These are phyloP conservation scores for Beta corolliflora DNA, from an alignment of 179 eudicot genomes.

Conservation along the genomic window DNA sequence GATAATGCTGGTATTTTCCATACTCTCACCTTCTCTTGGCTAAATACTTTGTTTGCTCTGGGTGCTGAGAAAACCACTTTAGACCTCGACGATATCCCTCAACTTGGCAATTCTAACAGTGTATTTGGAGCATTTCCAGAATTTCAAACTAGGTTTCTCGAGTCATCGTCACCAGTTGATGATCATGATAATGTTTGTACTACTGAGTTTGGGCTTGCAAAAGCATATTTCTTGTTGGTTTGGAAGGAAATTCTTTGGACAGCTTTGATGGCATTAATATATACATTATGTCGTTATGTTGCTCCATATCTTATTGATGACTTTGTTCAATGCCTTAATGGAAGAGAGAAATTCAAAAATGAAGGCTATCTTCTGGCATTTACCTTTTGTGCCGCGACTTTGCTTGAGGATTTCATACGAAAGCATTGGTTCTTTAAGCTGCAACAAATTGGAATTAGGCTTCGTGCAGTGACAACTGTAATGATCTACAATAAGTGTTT, in stretches of 20 bases:
- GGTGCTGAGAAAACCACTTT: slow-evolving; percentile 43
- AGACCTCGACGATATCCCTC: slow-evolving; percentile 69
- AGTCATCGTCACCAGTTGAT: background rate
- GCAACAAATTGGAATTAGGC: slow-evolving; percentile 44
- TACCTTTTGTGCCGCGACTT: slow-evolving; percentile 42
- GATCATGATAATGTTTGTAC: slow-evolving; percentile 23
- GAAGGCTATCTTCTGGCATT: slow-evolving; percentile 48
- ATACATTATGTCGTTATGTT: slow-evolving; percentile 49
- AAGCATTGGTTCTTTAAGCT: slow-evolving; percentile 39
- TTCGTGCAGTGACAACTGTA: slow-evolving; percentile 35
- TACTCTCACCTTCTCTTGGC: slow-evolving; percentile 57
- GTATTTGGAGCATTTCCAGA: slow-evolving; percentile 52
- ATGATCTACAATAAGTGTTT: slow-evolving; percentile 41
- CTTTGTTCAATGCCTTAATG: slow-evolving; percentile 62
- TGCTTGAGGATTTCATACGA: slow-evolving; percentile 42
- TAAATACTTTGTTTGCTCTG: slow-evolving; percentile 42
- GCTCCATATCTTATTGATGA: slow-evolving; percentile 64
- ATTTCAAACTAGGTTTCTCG: slow-evolving; percentile 34
- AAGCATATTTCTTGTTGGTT: slow-evolving; percentile 39
- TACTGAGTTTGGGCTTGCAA: slow-evolving; percentile 37
- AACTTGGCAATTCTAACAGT: slow-evolving; percentile 40
- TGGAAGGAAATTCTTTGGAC: slow-evolving; percentile 55
- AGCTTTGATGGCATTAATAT: slow-evolving; percentile 34
- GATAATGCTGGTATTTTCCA: slow-evolving; percentile 45
- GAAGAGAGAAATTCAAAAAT: slow-evolving; percentile 24